Evolutionary conservation across 495 filamentous ascomycete genomes (phyloP), one percentile per base, ranked within the genome.

Genomic region (Penicillium silybi): DNA sequence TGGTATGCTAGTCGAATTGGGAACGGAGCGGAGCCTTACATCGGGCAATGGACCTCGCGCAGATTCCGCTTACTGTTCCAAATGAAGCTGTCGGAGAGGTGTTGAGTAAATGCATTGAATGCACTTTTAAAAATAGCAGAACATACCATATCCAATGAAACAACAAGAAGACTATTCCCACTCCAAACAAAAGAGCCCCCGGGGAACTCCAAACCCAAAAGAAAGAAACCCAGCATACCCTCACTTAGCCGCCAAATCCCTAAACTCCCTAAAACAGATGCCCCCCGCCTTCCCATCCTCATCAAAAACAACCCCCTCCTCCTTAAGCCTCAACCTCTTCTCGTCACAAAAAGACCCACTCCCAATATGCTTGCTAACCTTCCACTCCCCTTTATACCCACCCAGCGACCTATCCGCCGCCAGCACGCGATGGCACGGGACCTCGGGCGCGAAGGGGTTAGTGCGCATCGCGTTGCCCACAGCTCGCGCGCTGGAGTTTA

Each of bases 401-500:
- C 68, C 68, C 35, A 71, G 37, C 34, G 55, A 51, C 20, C 62
- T 44, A 41, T 62, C 52, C n/a, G 58, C 60, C 11, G 61, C 67
- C 45, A 76, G 48, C 1, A 77, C 73, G 13, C 73, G 66, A 54
- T 77, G 73, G 44, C 73, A 77, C 6, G 73, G 73, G 15, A 88
- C 85, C 29, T 75, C 71, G 0, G 86, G 85, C 34, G 85, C 85
- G 56, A 81, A 88, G 0, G 85, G 85, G 54, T 88, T 89, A 15
- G 73, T 77, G 18, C 88, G 78, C 62, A 89, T 80, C 0, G 89
- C 89, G 51, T 85, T 88, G 10, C 90, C 90, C 2, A 95, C 85
- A 2, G 90, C 90, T 1, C 90, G 77, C 22, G 90, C 85, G 9
- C 86, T 89, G 3, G 85, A 87, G 13, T 69, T 62, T 1, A 93